Percentiles rank a stretch among this genome's conserved stretches.
Evolutionary conservation across 768 basidiomycete genomes (phyloP).

Genomic region (Termitomyces sp.): DNA sequence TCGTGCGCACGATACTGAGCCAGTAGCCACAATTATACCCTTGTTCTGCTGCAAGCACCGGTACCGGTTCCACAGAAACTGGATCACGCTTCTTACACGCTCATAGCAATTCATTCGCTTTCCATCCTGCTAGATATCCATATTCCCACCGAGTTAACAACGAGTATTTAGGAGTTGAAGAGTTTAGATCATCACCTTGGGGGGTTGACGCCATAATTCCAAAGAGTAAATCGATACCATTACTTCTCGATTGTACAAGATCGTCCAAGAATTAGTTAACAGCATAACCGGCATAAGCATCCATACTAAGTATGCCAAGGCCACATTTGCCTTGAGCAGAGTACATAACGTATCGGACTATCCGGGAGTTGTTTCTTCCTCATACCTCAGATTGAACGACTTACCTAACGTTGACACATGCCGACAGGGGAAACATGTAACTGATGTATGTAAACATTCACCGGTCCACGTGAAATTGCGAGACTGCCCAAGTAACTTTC

Average conservation of each 20-base stretch:
- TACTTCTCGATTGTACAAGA: not conserved
- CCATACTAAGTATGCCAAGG: not conserved
- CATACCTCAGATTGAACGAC: not conserved
- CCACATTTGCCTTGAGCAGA: not conserved
- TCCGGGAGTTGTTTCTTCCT: not conserved
- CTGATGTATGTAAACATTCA: not conserved
- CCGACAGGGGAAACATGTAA: not conserved
- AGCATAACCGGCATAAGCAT: not conserved
- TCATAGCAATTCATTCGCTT: not conserved
- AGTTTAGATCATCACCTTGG: not conserved
- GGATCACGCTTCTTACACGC: not conserved
- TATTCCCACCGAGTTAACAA: not conserved
- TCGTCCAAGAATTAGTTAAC: not conserved
- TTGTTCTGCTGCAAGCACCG: not conserved
- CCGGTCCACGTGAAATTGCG: not conserved
- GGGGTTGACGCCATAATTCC: not conserved
- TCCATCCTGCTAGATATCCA: not conserved
- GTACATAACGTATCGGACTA: not conserved
- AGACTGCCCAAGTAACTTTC: not conserved
- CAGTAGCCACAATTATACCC: slow-evolving; percentile 43
- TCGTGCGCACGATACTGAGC: slow-evolving; percentile 90
- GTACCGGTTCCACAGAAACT: not conserved
- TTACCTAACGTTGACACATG: not conserved
- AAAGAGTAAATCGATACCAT: not conserved
- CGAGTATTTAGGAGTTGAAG: not conserved